Percentiles rank a stretch among this genome's conserved stretches.
Conservation (phyloP, 2,329 filamentous ascomycete genomes). For the Raffaelea albimanens region DNA sequence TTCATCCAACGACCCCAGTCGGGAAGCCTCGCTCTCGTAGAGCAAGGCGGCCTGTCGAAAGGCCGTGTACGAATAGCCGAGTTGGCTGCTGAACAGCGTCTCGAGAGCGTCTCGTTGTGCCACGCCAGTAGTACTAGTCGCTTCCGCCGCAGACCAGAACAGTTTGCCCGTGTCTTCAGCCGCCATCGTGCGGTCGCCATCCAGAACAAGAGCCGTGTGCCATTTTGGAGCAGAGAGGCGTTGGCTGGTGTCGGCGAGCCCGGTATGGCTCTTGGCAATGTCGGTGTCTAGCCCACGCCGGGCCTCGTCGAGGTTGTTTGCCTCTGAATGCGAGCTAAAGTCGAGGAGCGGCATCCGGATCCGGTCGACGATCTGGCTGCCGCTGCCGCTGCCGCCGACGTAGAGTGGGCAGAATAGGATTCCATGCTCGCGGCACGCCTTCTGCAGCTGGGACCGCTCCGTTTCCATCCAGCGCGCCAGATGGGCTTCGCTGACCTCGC, state of each 20-base stretch:
- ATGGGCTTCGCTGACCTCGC: conserved; percentile 22
- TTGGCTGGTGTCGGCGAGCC: neutral
- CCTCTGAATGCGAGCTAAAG: conserved; percentile 27
- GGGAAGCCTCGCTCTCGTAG: conserved; percentile 36
- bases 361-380: neutral
- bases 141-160: conserved; percentile 32
- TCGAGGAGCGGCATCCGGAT: conserved; percentile 23
- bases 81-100: conserved; percentile 32
- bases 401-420: conserved; percentile 34
- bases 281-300: conserved; percentile 22
- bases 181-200: conserved; percentile 48
- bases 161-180: conserved; percentile 36
- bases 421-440: conserved; percentile 30
- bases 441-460: conserved; percentile 33
- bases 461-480: conserved; percentile 36
- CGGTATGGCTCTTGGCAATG: conserved; percentile 16
- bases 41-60: conserved; percentile 46
- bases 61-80: conserved; percentile 41
- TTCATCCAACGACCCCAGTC: conserved; percentile 18
- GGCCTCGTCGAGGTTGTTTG: conserved; percentile 25
- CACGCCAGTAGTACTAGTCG: neutral
- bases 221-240: conserved; percentile 10
- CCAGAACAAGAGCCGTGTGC: conserved; percentile 43
- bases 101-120: conserved; percentile 23
- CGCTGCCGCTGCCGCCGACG: too few relatives aligned